phyloP scores from a whole-genome alignment of 257 asterid species.

The Craterostigma plantagineum region DNA sequence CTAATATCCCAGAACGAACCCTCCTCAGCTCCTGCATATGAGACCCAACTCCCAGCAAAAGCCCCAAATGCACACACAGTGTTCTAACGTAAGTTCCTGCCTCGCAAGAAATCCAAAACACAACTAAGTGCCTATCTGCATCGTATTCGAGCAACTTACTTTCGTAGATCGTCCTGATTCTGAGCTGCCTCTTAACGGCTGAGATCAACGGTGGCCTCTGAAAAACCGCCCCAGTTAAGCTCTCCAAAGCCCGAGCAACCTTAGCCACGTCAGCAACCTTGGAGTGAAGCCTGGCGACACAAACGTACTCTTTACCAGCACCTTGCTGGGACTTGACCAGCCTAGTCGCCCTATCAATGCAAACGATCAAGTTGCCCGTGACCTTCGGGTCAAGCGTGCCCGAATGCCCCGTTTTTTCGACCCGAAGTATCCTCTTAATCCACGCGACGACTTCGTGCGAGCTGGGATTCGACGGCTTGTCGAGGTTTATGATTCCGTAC shows the following conservation, averaged over 20 bases:
- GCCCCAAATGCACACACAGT: slow-evolving; percentile 4
- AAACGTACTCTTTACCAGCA: slow-evolving; percentile 5
- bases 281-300: slow-evolving; percentile 3
- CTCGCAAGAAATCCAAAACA: slow-evolving; percentile 5
- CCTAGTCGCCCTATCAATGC: slow-evolving; percentile 3
- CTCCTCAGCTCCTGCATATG: slow-evolving; percentile 8
- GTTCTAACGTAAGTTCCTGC: slow-evolving; percentile 4
- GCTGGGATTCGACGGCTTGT: slow-evolving; percentile 3
- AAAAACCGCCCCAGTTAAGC: slow-evolving; percentile 1
- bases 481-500: slow-evolving; percentile 3
- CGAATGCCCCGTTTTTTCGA: slow-evolving; percentile 4
- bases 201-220: slow-evolving; percentile 4
- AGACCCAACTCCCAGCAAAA: slow-evolving; percentile 2
- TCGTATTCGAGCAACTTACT: slow-evolving; percentile 4
- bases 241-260: slow-evolving; percentile 1
- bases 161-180: slow-evolving; percentile 3
- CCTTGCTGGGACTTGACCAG: slow-evolving; percentile 6
- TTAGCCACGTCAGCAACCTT: not conserved
- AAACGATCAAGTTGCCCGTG: slow-evolving; percentile 5
- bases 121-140: slow-evolving; percentile 2
- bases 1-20: slow-evolving; percentile 2
- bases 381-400: slow-evolving; percentile 6
- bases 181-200: slow-evolving; percentile 4
- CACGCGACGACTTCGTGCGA: slow-evolving; percentile 6
- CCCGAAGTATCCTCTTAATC: slow-evolving; percentile 4